A percentile compares a stretch with the other conserved stretches of the same genome.
Conservation (phyloP, 176 grass and related monocot genomes). For the Bromus sterilis region DNA sequence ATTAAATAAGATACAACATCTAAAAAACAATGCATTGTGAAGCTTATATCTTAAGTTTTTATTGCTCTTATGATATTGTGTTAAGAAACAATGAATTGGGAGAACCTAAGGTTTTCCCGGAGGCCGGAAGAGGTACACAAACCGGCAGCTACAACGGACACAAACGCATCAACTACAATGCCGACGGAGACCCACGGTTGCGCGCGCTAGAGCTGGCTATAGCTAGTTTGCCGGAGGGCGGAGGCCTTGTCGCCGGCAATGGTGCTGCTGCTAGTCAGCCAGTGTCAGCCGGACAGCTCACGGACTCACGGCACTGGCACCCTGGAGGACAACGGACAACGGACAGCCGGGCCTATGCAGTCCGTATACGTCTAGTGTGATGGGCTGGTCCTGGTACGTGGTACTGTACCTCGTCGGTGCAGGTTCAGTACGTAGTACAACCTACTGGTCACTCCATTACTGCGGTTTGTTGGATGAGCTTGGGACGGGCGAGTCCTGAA, state of each 20-base stretch:
- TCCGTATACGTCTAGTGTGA: background rate
- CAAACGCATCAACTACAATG: background rate
- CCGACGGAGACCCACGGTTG: background rate
- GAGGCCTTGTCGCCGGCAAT: constrained; percentile 1
- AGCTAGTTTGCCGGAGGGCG: background rate
- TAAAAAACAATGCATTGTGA: no score
- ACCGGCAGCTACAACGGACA: background rate
- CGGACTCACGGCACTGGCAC: background rate
- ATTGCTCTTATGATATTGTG: no score
- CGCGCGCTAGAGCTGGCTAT: background rate
- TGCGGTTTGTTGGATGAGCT: background rate
- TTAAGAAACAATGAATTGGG: no score
- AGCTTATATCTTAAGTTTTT: no score
- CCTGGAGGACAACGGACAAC: background rate
- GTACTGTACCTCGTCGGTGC: background rate
- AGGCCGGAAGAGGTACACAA: background rate
- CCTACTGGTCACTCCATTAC: background rate
- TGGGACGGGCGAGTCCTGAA: background rate
- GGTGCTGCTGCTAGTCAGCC: background rate
- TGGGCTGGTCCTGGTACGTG: background rate
- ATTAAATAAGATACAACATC: no score
- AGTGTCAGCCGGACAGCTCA: background rate
- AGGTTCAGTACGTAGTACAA: no score
- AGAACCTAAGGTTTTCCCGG: no score
- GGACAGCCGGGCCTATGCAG: background rate